These are phyloP conservation scores for Talaromyces trachyspermus DNA, from an alignment of 495 filamentous ascomycete species.

Conservation along the genomic window DNA sequence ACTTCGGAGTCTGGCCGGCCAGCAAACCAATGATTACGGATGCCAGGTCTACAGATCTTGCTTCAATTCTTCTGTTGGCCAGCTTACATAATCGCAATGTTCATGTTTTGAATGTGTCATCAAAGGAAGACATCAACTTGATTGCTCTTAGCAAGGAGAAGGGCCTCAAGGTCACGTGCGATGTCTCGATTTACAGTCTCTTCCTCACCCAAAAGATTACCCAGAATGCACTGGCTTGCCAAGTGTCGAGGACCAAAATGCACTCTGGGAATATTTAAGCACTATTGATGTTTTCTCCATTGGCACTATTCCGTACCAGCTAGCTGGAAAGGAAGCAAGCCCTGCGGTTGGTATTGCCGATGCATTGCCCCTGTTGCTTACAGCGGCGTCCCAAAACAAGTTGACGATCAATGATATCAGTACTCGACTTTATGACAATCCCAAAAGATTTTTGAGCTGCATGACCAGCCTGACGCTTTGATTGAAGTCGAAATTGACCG, in stretches of 20 bases:
- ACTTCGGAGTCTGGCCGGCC: slow-evolving; percentile 74
- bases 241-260: slow-evolving; percentile 62
- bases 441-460: slow-evolving; percentile 81
- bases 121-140: slow-evolving; percentile 73
- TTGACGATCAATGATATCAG: slow-evolving; percentile 69
- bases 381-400: slow-evolving; percentile 67
- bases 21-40: slow-evolving; percentile 83
- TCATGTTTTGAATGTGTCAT: slow-evolving; percentile 75
- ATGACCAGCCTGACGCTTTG: slow-evolving; percentile 68
- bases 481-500: slow-evolving; percentile 71
- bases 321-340: slow-evolving; percentile 55
- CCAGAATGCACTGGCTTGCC: slow-evolving; percentile 63
- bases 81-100: slow-evolving; percentile 79
- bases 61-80: slow-evolving; percentile 70
- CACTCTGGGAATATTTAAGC: slow-evolving; percentile 69
- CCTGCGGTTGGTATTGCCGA: slow-evolving; percentile 65
- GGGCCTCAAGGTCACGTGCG: slow-evolving; percentile 77
- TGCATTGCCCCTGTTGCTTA: slow-evolving; percentile 69
- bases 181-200: slow-evolving; percentile 74
- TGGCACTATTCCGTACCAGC: slow-evolving; percentile 74
- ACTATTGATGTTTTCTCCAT: slow-evolving; percentile 81
- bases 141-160: slow-evolving; percentile 78
- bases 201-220: slow-evolving; percentile 72
- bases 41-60: slow-evolving; percentile 75
- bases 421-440: slow-evolving; percentile 67